phyloP scores from a whole-genome alignment of 805 yeast species.

The Candida multigemmis region DNA sequence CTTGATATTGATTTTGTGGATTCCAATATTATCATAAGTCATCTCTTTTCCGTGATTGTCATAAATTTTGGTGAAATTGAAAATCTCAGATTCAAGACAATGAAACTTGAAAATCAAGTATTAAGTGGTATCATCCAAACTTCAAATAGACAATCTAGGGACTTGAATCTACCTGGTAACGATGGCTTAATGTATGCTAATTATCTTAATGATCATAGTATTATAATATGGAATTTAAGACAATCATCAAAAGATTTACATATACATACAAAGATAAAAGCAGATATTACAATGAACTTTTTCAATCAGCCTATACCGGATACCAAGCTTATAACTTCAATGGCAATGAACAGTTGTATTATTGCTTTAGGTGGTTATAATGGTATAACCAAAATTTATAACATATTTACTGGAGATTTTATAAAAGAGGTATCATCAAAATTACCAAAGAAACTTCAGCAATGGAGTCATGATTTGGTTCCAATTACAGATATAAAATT shows the following conservation, averaged over 20 bases:
- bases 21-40: slow-evolving; percentile 15
- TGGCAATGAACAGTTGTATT: slow-evolving; percentile 25
- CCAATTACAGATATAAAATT: slow-evolving; percentile 18
- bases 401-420: slow-evolving; percentile 32
- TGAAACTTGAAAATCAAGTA: slow-evolving; percentile 4
- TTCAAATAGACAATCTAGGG: slow-evolving; percentile 6
- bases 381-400: slow-evolving; percentile 34
- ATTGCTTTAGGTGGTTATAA: slow-evolving; percentile 32
- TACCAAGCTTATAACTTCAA: slow-evolving; percentile 7
- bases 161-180: slow-evolving; percentile 21
- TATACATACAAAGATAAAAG: slow-evolving; percentile 11
- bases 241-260: slow-evolving; percentile 8
- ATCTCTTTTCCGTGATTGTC: slow-evolving; percentile 11
- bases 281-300: slow-evolving; percentile 12
- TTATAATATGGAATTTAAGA: slow-evolving; percentile 36
- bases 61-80: slow-evolving; percentile 9
- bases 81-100: slow-evolving; percentile 1
- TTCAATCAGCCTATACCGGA: slow-evolving; percentile 5
- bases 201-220: slow-evolving; percentile 29
- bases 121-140: slow-evolving; percentile 5
- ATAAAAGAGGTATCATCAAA: slow-evolving; percentile 23
- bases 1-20: slow-evolving; percentile 25
- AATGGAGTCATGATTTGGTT: slow-evolving; percentile 10
- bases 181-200: slow-evolving; percentile 32
- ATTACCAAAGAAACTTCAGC: slow-evolving; percentile 16